Percentiles rank a stretch among this genome's conserved stretches.
Evolutionary conservation across 495 filamentous ascomycete species (phyloP).

Genomic region (Penicillium canescens): DNA sequence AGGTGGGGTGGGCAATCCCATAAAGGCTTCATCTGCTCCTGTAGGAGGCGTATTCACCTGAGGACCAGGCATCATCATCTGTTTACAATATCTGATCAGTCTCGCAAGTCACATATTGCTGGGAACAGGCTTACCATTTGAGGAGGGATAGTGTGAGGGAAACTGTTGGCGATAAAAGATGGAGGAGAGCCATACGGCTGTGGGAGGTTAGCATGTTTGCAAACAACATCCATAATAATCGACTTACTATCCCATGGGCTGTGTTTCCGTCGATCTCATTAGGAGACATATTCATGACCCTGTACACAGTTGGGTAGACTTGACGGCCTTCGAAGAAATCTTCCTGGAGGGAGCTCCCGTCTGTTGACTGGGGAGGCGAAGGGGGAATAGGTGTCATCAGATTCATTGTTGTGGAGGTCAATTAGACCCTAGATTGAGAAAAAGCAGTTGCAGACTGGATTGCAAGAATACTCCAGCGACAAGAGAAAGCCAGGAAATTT

Average conservation of each 20-base stretch:
- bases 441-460: conserved; percentile 5
- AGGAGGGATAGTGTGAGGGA: conserved; percentile 10
- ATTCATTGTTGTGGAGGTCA: conserved; percentile 5
- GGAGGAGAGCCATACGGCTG: conserved; percentile 15
- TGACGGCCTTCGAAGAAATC: conserved; percentile 11
- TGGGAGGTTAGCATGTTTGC: background rate
- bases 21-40: conserved; percentile 18
- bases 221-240: background rate
- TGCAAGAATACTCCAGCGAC: conserved; percentile 10
- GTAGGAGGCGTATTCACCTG: conserved; percentile 31
- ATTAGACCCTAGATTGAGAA: conserved; percentile 2
- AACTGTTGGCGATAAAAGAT: background rate
- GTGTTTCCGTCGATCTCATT: background rate
- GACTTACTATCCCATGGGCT: conserved; percentile 6
- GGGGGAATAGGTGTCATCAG: conserved; percentile 18
- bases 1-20: conserved; percentile 10
- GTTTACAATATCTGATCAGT: background rate
- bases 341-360: conserved; percentile 17
- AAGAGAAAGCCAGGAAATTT: conserved; percentile 6
- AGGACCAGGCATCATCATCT: conserved; percentile 14
- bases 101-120: background rate
- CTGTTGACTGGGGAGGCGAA: conserved; percentile 29
- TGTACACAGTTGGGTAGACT: conserved; percentile 15
- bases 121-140: conserved; percentile 15
- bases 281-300: background rate